Percentiles rank a stretch among this genome's conserved stretches.
phyloP scores from a whole-genome alignment of 2,329 filamentous ascomycete genomes.

The Ascochyta pisi region DNA sequence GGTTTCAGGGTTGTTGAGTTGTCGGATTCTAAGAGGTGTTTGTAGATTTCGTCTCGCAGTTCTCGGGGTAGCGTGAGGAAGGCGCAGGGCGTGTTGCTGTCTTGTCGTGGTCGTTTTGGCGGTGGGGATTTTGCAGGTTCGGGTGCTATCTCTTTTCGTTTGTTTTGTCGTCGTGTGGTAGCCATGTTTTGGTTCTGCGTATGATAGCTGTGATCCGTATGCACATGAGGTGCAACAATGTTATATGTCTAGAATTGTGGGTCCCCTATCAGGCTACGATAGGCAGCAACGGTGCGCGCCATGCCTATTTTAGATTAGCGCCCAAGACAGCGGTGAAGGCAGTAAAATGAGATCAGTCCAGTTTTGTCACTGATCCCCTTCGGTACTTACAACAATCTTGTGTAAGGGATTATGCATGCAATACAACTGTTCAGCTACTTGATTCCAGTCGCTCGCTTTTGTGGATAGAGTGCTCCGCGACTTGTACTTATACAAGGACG shows the following conservation, averaged over 20 bases:
- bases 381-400: no score
- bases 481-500: no score
- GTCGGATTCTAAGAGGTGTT: slow-evolving; percentile 14
- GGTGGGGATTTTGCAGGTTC: background rate
- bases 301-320: background rate
- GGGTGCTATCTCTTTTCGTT: background rate
- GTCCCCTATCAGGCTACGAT: background rate
- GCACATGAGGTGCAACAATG: background rate
- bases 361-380: no score
- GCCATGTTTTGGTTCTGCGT: background rate
- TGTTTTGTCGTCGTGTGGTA: background rate
- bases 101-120: background rate
- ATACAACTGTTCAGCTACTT: no score
- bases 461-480: no score
- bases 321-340: background rate
- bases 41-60: slow-evolving; percentile 28
- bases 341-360: background rate
- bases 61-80: slow-evolving; percentile 27
- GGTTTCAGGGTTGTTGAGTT: slow-evolving; percentile 8
- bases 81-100: background rate
- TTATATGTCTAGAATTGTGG: background rate
- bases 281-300: background rate
- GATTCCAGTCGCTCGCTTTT: no score
- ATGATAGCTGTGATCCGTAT: background rate
- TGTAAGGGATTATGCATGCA: no score